Evolutionary conservation across 2,329 filamentous ascomycete species (phyloP).

Genomic region (Colletotrichum magnum): DNA sequence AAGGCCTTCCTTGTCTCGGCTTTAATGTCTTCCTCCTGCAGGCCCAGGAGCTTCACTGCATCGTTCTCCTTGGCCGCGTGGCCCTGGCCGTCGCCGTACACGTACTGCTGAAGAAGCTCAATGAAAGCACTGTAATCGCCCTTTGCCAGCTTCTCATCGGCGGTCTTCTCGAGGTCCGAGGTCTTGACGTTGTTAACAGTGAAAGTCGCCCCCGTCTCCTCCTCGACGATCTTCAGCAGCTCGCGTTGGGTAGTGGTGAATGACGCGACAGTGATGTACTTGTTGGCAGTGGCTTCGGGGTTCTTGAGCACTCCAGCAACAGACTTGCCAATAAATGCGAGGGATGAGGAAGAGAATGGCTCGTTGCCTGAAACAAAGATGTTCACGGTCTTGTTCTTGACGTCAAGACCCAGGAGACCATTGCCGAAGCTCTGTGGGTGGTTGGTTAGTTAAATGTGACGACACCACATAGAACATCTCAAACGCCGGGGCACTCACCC

Average conservation of each 20-base stretch:
- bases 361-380: constrained; percentile 71
- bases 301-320: constrained; percentile 65
- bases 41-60: constrained; percentile 29
- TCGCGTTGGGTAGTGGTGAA: constrained; percentile 72
- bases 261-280: constrained; percentile 70
- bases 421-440: constrained; percentile 57
- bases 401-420: constrained; percentile 67
- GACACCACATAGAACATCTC: neutral
- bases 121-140: constrained; percentile 50
- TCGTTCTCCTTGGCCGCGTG: constrained; percentile 34
- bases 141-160: constrained; percentile 56
- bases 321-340: constrained; percentile 65
- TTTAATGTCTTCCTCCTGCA: constrained; percentile 36
- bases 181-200: constrained; percentile 55
- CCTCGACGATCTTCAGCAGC: constrained; percentile 67
- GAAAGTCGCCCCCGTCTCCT: constrained; percentile 66
- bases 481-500: constrained; percentile 52
- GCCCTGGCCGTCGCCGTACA: constrained; percentile 33
- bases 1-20: constrained; percentile 24
- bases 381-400: constrained; percentile 62
- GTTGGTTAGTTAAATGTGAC: neutral
- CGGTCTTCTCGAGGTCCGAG: constrained; percentile 53
- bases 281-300: constrained; percentile 67
- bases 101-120: constrained; percentile 28
- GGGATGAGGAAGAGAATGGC: constrained; percentile 65